Evolutionary conservation across 2,329 filamentous ascomycete species (phyloP).

Genomic region (Trichoderma lentiforme): DNA sequence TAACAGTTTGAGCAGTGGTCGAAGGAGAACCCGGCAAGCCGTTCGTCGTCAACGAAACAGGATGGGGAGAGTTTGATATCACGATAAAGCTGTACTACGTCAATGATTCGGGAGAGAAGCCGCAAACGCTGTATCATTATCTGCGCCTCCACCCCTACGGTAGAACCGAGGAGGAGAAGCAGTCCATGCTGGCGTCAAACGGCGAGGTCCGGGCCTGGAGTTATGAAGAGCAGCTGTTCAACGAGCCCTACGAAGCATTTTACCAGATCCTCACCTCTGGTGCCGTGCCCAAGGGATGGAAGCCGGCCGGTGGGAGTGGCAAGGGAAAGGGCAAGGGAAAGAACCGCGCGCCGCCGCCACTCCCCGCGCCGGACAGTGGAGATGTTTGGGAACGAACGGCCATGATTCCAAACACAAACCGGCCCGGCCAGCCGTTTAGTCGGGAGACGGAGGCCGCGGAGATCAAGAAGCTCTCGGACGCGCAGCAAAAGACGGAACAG

Average conservation of each 20-base stretch:
- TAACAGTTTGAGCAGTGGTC: conserved; percentile 47
- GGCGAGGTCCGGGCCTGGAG: conserved; percentile 72
- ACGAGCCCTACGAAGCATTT: conserved; percentile 90
- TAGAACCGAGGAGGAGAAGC: conserved; percentile 70
- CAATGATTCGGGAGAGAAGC: conserved; percentile 84
- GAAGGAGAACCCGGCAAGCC: conserved; percentile 66
- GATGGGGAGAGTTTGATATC: conserved; percentile 98
- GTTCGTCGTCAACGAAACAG: conserved; percentile 86
- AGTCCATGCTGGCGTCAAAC: conserved; percentile 54
- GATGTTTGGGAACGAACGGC: conserved; percentile 65
- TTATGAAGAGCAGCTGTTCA: conserved; percentile 95
- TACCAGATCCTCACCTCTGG: conserved; percentile 81
- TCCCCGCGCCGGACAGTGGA: conserved; percentile 40
- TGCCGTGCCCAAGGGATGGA: conserved; percentile 51
- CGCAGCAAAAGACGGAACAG: conserved; percentile 60
- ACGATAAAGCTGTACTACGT: conserved; percentile 93
- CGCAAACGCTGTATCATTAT: conserved; percentile 92
- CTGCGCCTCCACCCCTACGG: conserved; percentile 89
- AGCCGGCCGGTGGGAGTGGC: conserved; percentile 48
- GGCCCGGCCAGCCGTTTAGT: conserved; percentile 70
- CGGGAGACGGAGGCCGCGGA: conserved; percentile 65
- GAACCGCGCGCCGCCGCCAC: conserved; percentile 39
- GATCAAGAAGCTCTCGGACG: conserved; percentile 59
- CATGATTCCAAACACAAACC: conserved; percentile 67
- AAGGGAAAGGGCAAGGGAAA: conserved; percentile 50